These are phyloP conservation scores for Saccharomyces jurei DNA, from an alignment of 805 yeast species.

Conservation along the genomic window DNA sequence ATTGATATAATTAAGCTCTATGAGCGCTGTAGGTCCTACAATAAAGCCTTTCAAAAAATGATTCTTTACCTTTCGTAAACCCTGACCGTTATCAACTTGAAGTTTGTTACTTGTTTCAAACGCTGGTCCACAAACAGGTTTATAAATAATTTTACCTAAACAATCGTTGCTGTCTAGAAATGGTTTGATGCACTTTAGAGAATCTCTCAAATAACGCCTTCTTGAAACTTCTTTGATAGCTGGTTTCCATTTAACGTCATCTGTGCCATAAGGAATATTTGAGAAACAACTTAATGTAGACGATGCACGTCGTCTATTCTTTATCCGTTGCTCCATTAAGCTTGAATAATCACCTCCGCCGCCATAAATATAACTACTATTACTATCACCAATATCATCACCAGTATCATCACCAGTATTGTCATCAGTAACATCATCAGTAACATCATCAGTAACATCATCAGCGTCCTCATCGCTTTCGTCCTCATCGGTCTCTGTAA, in stretches of 20 bases:
- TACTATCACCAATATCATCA: background rate
- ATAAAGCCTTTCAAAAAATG: conserved; percentile 24
- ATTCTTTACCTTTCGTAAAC: conserved; percentile 12
- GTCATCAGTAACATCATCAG: background rate
- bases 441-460: background rate
- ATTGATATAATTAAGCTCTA: conserved; percentile 11
- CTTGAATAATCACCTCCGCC: background rate
- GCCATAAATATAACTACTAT: background rate
- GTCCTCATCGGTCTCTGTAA: background rate
- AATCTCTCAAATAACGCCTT: conserved; percentile 41
- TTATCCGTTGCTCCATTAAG: background rate
- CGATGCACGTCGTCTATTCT: conserved; percentile 11
- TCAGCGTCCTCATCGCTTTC: background rate
- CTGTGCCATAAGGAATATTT: conserved; percentile 17
- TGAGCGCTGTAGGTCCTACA: conserved; percentile 26
- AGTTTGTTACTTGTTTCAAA: conserved; percentile 18
- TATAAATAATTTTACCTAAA: conserved; percentile 41
- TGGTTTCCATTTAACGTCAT: conserved; percentile 44
- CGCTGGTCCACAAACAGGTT: conserved; percentile 19
- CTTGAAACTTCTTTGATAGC: conserved; percentile 30
- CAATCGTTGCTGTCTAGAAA: conserved; percentile 45
- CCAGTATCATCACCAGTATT: background rate
- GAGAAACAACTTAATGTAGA: conserved; percentile 21
- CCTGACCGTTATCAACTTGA: conserved; percentile 6
- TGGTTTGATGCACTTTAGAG: conserved; percentile 50